Evolutionary conservation across 257 asterid genomes (phyloP).

Genomic region (Phtheirospermum japonicum): DNA sequence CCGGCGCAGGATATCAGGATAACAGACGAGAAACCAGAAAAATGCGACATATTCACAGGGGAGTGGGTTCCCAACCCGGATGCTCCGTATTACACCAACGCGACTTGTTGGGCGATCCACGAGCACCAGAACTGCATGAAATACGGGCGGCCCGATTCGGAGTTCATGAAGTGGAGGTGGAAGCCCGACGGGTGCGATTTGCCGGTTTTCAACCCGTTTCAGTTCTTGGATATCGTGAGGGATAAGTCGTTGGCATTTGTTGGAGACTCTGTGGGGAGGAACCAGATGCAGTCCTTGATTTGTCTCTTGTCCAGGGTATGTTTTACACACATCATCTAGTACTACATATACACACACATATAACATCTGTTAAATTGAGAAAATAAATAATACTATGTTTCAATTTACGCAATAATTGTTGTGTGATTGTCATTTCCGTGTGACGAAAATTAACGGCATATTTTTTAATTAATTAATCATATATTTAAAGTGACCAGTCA

Average conservation of each 20-base stretch:
- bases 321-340: too few species aligned
- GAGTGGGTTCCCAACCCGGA: conserved; percentile 60
- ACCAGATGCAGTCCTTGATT: conserved; percentile 72
- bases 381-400: too few species aligned
- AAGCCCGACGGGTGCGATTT: conserved; percentile 52
- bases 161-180: conserved; percentile 43
- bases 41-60: conserved; percentile 47
- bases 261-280: conserved; percentile 74
- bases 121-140: conserved; percentile 54
- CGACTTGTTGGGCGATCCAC: conserved; percentile 45
- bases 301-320: conserved; percentile 75
- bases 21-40: background rate
- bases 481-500: too few species aligned
- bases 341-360: too few species aligned
- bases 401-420: too few species aligned
- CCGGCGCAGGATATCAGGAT: too few species aligned
- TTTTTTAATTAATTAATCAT: too few species aligned
- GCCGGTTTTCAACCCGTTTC: conserved; percentile 47
- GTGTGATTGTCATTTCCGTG: too few species aligned
- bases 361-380: too few species aligned
- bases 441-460: too few species aligned
- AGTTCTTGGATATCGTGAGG: conserved; percentile 56
- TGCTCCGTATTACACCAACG: conserved; percentile 60
- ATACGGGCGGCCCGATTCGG: conserved; percentile 43
- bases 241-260: conserved; percentile 63